Evolutionary conservation across 2,329 filamentous ascomycete genomes (phyloP).

Genomic region (Paracoccidioides lutzii): DNA sequence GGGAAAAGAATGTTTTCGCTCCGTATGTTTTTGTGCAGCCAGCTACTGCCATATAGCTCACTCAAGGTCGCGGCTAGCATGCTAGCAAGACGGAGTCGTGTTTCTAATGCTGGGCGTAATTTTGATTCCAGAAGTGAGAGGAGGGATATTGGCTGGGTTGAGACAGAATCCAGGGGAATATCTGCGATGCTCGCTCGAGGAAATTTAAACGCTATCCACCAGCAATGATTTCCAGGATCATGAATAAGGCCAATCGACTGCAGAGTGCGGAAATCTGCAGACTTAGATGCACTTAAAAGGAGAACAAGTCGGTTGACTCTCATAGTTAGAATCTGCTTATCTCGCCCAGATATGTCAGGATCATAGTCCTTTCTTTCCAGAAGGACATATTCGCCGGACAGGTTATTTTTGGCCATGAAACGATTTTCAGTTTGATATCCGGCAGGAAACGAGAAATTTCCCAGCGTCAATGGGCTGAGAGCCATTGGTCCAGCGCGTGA

Average conservation of each 20-base stretch:
- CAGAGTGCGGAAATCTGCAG: not conserved
- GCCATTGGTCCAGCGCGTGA: not conserved
- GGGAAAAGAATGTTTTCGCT: slow-evolving; percentile 2
- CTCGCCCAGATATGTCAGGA: not conserved
- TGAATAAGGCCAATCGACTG: not conserved
- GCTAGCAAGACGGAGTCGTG: not conserved
- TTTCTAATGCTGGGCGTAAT: not conserved
- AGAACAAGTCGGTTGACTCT: not conserved
- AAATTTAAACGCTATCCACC: slow-evolving; percentile 3
- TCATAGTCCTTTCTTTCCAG: slow-evolving; percentile 1
- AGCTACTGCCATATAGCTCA: slow-evolving; percentile 1
- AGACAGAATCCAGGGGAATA: not conserved
- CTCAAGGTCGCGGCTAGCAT: not conserved
- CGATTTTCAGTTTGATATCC: not conserved
- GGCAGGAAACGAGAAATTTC: not conserved
- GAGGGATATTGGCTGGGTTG: not conserved
- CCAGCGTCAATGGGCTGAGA: not conserved
- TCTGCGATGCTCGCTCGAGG: not conserved
- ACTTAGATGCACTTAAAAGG: not conserved
- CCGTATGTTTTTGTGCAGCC: slow-evolving; percentile 1
- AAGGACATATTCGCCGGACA: not conserved
- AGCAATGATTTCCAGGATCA: slow-evolving; percentile 1
- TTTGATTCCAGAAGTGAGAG: not conserved
- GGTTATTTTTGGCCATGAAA: not conserved
- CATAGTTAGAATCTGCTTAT: not conserved